These are phyloP conservation scores for Tephrocybe sp. DNA, from an alignment of 768 basidiomycete genomes.

Conservation along the genomic window DNA sequence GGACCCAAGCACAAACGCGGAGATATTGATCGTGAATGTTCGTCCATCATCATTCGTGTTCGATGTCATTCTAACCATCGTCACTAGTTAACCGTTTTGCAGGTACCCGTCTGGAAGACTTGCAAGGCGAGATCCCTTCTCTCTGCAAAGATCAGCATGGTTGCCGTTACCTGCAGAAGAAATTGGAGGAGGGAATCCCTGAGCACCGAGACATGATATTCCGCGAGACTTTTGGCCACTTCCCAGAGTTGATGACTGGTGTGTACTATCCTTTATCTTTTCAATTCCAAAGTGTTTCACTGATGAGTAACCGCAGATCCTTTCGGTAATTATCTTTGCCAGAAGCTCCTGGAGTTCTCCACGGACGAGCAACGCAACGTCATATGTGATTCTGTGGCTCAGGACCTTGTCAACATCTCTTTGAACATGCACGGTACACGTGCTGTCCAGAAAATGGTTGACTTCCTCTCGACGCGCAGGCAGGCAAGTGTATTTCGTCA, in stretches of 20 bases:
- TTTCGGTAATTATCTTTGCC: conserved; percentile 98
- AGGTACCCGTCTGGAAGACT: conserved; percentile 92
- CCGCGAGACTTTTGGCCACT: conserved; percentile 96
- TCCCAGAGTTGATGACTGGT: conserved; percentile 98
- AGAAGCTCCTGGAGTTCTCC: conserved; percentile 95
- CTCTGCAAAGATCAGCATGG: conserved; percentile 99
- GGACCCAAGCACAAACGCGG: conserved; percentile 95
- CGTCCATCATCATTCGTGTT: conserved; percentile 15
- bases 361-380: conserved; percentile 97
- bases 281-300: conserved; percentile 1
- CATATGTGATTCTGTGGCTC: conserved; percentile 96
- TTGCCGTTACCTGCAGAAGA: conserved; percentile 97
- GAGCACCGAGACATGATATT: conserved; percentile 99
- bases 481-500: conserved; percentile 63
- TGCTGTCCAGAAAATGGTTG: conserved; percentile 99
- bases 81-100: conserved; percentile 94
- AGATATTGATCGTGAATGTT: conserved; percentile 87
- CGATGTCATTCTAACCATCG: conserved; percentile 6
- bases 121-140: conserved; percentile 90
- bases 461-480: conserved; percentile 93
- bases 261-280: conserved; percentile 19
- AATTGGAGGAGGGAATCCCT: conserved; percentile 92
- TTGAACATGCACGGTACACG: conserved; percentile 99
- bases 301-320: conserved; percentile 59
- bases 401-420: conserved; percentile 96